phyloP scores from a whole-genome alignment of 116 monocot species.

The Posidonia oceanica region DNA sequence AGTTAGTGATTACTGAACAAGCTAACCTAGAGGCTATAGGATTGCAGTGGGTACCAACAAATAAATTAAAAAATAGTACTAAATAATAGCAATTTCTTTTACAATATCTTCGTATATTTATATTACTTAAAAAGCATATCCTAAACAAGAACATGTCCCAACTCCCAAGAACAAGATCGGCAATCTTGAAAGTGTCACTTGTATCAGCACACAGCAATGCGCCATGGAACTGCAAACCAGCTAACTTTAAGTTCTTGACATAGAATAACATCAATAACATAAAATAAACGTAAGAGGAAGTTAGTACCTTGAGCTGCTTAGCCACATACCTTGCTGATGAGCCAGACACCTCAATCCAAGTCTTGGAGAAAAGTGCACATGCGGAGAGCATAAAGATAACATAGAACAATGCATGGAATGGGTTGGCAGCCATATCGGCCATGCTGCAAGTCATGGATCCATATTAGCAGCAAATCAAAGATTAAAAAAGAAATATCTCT shows the following conservation, averaged over 20 bases:
- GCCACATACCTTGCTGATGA: slow-evolving; percentile 64
- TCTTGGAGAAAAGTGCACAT: slow-evolving; percentile 65
- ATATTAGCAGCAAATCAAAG: too few species aligned
- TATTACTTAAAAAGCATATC: neutral
- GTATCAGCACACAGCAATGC: neutral
- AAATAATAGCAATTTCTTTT: neutral
- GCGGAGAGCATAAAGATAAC: slow-evolving; percentile 51
- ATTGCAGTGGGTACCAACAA: too few species aligned
- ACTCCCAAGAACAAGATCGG: neutral
- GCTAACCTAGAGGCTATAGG: too few species aligned
- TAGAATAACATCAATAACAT: neutral
- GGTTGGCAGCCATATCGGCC: slow-evolving; percentile 51
- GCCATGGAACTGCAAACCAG: neutral
- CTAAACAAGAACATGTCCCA: neutral
- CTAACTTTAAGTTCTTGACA: neutral
- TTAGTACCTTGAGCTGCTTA: slow-evolving; percentile 55
- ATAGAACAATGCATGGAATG: slow-evolving; percentile 70
- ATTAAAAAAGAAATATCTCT: too few species aligned
- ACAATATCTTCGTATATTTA: neutral
- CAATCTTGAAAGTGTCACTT: neutral
- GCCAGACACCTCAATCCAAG: slow-evolving; percentile 61
- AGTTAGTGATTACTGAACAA: too few species aligned
- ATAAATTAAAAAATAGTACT: neutral
- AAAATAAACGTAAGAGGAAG: neutral
- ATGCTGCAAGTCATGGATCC: slow-evolving; percentile 20